phyloP scores from a whole-genome alignment of 139 green algal genomes.

The Nannochloris sp. region DNA sequence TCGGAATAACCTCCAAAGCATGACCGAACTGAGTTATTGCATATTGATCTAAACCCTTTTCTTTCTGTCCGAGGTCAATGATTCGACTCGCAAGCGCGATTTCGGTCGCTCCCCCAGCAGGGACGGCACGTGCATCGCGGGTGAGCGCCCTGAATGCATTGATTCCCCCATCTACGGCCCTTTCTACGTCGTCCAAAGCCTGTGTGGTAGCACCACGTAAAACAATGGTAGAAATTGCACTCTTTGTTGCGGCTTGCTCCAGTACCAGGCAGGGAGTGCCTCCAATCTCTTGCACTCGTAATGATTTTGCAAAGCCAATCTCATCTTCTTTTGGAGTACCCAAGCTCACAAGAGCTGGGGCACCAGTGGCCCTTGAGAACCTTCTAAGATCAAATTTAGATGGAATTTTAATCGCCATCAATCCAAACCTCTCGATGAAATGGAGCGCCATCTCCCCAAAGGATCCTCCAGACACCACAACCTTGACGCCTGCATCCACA shows the following conservation, averaged over 20 bases:
- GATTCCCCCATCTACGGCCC: slow-evolving; percentile 91
- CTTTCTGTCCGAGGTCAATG: slow-evolving; percentile 20
- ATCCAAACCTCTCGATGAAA: slow-evolving; percentile 89
- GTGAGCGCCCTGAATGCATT: slow-evolving; percentile 92
- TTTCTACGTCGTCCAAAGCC: slow-evolving; percentile 90
- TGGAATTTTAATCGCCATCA: slow-evolving; percentile 73
- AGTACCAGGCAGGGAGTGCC: slow-evolving; percentile 72
- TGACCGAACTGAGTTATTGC: slow-evolving; percentile 88
- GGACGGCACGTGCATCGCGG: slow-evolving; percentile 63
- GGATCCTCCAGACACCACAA: slow-evolving; percentile 70
- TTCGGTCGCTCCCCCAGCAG: slow-evolving; percentile 80
- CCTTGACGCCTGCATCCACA: slow-evolving; percentile 29
- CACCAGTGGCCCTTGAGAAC: slow-evolving; percentile 83
- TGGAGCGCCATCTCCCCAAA: slow-evolving; percentile 97
- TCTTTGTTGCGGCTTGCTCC: slow-evolving; percentile 30
- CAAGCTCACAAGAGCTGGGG: slow-evolving; percentile 66
- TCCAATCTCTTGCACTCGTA: slow-evolving; percentile 60
- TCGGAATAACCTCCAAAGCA: slow-evolving; percentile 78
- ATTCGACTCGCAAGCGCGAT: slow-evolving; percentile 75
- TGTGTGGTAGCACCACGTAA: slow-evolving; percentile 84
- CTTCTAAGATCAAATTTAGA: slow-evolving; percentile 97
- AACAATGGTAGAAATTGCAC: slow-evolving; percentile 76
- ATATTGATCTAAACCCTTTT: slow-evolving; percentile 95
- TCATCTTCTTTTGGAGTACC: slow-evolving; percentile 53
- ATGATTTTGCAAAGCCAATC: slow-evolving; percentile 63